These are phyloP conservation scores for Sporobolomyces roseus DNA, from an alignment of 768 basidiomycete genomes.

Conservation along the genomic window DNA sequence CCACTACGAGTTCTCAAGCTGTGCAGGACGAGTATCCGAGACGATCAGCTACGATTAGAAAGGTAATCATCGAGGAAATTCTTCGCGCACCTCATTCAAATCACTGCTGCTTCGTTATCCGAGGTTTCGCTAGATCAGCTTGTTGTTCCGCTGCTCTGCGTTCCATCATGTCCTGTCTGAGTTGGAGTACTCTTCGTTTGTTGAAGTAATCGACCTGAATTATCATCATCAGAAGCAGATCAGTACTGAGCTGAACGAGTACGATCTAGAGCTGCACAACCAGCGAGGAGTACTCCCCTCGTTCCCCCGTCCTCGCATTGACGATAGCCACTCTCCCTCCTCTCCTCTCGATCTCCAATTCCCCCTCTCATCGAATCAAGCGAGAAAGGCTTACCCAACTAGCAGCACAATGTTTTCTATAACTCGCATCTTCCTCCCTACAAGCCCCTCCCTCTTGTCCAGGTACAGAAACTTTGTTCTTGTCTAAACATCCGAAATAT, in stretches of 20 bases:
- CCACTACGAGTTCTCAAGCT: no score
- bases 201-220: constrained; percentile 89
- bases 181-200: constrained; percentile 56
- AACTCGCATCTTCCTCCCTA: constrained; percentile 56
- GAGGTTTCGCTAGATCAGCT: constrained; percentile 1
- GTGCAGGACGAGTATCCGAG: no score
- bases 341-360: background rate
- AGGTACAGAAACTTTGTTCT: constrained; percentile 62
- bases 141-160: constrained; percentile 31
- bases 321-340: background rate
- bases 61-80: no score
- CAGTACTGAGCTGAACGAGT: no score
- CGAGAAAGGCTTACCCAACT: constrained; percentile 65
- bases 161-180: constrained; percentile 40
- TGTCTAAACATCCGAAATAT: constrained; percentile 81
- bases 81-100: no score
- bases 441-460: constrained; percentile 68
- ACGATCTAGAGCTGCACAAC: no score
- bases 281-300: no score
- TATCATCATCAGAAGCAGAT: background rate
- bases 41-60: no score
- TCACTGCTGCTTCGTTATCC: constrained; percentile 7
- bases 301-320: no score
- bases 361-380: background rate
- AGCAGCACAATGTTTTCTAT: constrained; percentile 72